Evolutionary conservation across 108 stramenopile species (phyloP).

Genomic region (Pseudonitzschia delicatissima): DNA sequence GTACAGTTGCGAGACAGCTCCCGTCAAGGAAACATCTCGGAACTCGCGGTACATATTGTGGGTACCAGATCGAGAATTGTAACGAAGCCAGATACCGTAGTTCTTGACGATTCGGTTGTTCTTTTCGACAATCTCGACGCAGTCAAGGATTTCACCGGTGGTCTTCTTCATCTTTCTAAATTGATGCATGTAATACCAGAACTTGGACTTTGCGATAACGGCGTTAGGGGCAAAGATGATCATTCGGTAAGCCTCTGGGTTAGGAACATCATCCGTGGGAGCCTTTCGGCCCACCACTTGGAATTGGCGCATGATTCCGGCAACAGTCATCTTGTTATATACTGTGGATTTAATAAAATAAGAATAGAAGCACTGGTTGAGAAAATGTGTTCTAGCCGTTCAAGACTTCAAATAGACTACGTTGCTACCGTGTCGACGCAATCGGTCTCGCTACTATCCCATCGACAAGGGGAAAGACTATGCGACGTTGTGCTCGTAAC

Average conservation of each 20-base stretch:
- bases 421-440: too few species aligned
- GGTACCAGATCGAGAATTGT: conserved; percentile 98
- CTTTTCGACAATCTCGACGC: conserved; percentile 96
- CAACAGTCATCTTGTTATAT: conserved; percentile 73
- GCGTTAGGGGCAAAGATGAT: conserved; percentile 98
- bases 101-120: conserved; percentile 96
- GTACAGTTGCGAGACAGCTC: conserved; percentile 98
- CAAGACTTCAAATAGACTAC: too few species aligned
- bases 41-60: conserved; percentile 99
- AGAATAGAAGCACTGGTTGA: too few species aligned
- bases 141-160: conserved; percentile 98
- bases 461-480: too few species aligned
- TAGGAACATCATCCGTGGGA: conserved; percentile 93
- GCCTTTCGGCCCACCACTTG: conserved; percentile 99
- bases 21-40: conserved; percentile 93
- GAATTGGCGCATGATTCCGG: conserved; percentile 93
- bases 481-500: too few species aligned
- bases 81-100: conserved; percentile 99
- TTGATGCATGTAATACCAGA: conserved; percentile 99
- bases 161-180: conserved; percentile 99
- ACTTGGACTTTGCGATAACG: conserved; percentile 96
- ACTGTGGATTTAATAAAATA: too few species aligned
- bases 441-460: too few species aligned
- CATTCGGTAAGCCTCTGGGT: conserved; percentile 99
- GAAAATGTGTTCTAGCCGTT: neutral